Conservation (phyloP, 306 rosid species). For the Clitoria ternatea region DNA sequence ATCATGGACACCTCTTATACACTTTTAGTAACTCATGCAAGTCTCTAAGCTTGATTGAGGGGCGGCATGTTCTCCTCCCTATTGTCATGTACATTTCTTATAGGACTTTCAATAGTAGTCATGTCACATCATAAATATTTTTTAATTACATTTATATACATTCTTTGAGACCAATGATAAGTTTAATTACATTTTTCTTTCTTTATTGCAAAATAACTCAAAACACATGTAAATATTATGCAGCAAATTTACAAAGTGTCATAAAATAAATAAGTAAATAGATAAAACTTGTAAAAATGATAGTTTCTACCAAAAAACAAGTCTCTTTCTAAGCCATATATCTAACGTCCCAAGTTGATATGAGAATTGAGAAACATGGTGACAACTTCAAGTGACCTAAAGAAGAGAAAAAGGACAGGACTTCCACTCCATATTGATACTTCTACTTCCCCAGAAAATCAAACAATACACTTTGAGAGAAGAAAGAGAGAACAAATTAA, state of each 20-base stretch:
- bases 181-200: too few relatives aligned
- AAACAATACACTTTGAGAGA: neutral
- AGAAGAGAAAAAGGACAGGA: neutral
- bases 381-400: neutral
- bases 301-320: neutral
- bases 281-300: neutral
- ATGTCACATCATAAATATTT: too few relatives aligned
- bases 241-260: neutral
- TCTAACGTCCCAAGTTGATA: neutral
- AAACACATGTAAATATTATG: neutral
- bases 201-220: too few relatives aligned
- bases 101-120: too few relatives aligned
- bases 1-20: too few relatives aligned
- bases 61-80: too few relatives aligned
- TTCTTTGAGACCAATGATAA: too few relatives aligned
- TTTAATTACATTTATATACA: too few relatives aligned
- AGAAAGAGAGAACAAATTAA: neutral
- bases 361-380: neutral
- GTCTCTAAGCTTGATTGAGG: too few relatives aligned
- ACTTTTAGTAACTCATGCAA: too few relatives aligned
- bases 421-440: neutral
- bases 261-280: neutral
- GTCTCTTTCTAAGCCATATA: neutral
- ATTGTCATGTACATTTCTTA: too few relatives aligned
- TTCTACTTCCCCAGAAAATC: conserved; percentile 1